A percentile compares a stretch with the other conserved stretches of the same genome.
phyloP scores from a whole-genome alignment of 179 eudicot genomes.

The Beta lomatogona region DNA sequence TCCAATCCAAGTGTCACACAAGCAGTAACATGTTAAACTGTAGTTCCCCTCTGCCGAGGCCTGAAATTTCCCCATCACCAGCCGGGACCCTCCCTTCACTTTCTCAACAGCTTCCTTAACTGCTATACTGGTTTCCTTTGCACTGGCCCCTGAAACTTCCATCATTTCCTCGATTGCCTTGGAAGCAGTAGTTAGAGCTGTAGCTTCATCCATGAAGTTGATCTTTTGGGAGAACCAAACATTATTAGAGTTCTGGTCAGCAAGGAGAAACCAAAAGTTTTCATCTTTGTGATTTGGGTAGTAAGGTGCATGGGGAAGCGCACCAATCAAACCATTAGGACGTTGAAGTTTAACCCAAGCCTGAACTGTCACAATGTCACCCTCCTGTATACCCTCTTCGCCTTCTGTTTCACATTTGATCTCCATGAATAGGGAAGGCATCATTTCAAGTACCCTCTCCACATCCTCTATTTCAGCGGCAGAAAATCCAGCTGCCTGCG shows the following conservation, averaged over 20 bases:
- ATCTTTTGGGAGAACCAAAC: conserved; percentile 84
- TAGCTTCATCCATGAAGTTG: conserved; percentile 68
- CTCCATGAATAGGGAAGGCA: conserved; percentile 67
- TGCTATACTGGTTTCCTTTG: conserved; percentile 56
- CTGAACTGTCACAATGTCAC: conserved; percentile 72
- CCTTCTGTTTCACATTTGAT: conserved; percentile 86
- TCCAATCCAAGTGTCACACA: conserved; percentile 86
- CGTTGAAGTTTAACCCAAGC: conserved; percentile 78
- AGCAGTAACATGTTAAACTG: conserved; percentile 51
- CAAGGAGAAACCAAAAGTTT: conserved; percentile 75
- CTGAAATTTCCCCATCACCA: conserved; percentile 77
- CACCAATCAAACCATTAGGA: conserved; percentile 61
- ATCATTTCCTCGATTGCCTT: conserved; percentile 65
- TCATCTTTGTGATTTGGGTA: conserved; percentile 88
- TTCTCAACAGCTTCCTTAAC: conserved; percentile 66
- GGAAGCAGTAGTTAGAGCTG: conserved; percentile 69
- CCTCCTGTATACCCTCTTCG: conserved; percentile 85
- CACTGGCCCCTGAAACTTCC: conserved; percentile 67
- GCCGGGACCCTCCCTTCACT: conserved; percentile 66
- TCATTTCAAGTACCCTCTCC: conserved; percentile 69
- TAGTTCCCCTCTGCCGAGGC: conserved; percentile 76
- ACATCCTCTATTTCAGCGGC: conserved; percentile 63
- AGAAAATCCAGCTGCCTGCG: conserved; percentile 64
- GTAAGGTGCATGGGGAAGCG: conserved; percentile 87
- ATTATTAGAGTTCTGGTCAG: conserved; percentile 60